phyloP scores from a whole-genome alignment of 2,329 filamentous ascomycete species.

The Myrmaecium sp. region DNA sequence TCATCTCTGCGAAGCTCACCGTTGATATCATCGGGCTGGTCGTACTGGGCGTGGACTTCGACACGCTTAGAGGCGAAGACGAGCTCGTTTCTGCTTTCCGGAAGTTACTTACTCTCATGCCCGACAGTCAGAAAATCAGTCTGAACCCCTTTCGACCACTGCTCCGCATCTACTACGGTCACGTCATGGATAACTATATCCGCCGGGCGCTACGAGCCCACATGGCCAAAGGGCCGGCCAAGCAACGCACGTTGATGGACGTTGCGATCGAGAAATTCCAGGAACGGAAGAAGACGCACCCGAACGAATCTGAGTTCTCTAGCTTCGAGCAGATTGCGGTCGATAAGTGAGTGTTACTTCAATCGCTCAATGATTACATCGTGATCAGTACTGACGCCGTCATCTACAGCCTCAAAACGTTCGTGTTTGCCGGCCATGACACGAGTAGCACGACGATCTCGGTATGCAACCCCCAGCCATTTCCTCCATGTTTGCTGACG shows the following conservation, averaged over 20 bases:
- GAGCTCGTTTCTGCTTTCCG: constrained; percentile 13
- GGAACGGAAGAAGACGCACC: too few relatives aligned
- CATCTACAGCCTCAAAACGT: constrained; percentile 10
- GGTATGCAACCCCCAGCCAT: too few relatives aligned
- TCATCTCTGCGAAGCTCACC: constrained; percentile 2
- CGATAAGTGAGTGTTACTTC: background rate
- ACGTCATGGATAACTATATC: background rate
- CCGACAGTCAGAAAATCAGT: background rate
- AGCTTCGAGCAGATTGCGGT: constrained; percentile 1
- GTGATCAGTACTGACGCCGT: constrained; percentile 2
- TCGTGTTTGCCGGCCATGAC: constrained; percentile 21
- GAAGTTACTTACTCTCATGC: constrained; percentile 6
- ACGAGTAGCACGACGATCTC: constrained; percentile 16
- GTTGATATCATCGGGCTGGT: constrained; percentile 4
- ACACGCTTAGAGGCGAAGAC: background rate
- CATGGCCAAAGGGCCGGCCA: too few relatives aligned
- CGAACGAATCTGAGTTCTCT: background rate
- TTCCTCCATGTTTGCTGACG: too few relatives aligned
- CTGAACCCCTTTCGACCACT: constrained; percentile 1
- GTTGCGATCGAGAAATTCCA: constrained; percentile 3
- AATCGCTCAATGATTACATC: constrained; percentile 2
- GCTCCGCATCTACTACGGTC: background rate
- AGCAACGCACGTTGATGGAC: constrained; percentile 3
- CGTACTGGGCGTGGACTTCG: constrained; percentile 2
- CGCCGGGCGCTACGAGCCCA: background rate